These are phyloP conservation scores for Lasiodiplodia sp. DNA, from an alignment of 2,329 filamentous ascomycete species.

Conservation along the genomic window DNA sequence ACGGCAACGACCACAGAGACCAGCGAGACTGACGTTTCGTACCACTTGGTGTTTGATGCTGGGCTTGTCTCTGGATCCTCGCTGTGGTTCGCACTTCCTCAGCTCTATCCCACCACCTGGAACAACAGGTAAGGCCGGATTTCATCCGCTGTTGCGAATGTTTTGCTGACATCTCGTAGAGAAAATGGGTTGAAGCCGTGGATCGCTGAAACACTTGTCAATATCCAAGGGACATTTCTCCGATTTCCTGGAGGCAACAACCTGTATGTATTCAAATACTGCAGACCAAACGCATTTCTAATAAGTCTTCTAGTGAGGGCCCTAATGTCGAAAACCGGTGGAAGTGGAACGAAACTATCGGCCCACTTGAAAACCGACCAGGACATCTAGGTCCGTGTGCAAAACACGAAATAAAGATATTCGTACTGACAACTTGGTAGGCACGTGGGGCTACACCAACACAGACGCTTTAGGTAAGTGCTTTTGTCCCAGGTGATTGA, in stretches of 20 bases:
- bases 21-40: too few relatives aligned
- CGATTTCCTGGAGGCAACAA: conserved; percentile 70
- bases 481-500: neutral
- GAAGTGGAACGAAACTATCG: conserved; percentile 62
- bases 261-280: conserved; percentile 41
- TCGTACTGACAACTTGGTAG: conserved; percentile 35
- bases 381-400: conserved; percentile 57
- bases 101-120: conserved; percentile 30
- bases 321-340: conserved; percentile 50
- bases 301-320: conserved; percentile 40
- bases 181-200: conserved; percentile 24
- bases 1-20: too few relatives aligned
- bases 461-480: conserved; percentile 63
- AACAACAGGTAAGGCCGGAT: neutral
- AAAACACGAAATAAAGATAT: too few relatives aligned
- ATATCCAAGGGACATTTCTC: conserved; percentile 54
- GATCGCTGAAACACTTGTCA: conserved; percentile 16
- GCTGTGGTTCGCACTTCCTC: conserved; percentile 26
- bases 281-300: neutral
- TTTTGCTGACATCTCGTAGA: too few relatives aligned
- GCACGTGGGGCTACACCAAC: conserved; percentile 67
- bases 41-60: conserved; percentile 23
- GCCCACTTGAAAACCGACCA: conserved; percentile 60
- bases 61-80: conserved; percentile 8
- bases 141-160: too few relatives aligned